Conservation (phyloP, 495 filamentous ascomycete species). For the Penicillium steckii region DNA sequence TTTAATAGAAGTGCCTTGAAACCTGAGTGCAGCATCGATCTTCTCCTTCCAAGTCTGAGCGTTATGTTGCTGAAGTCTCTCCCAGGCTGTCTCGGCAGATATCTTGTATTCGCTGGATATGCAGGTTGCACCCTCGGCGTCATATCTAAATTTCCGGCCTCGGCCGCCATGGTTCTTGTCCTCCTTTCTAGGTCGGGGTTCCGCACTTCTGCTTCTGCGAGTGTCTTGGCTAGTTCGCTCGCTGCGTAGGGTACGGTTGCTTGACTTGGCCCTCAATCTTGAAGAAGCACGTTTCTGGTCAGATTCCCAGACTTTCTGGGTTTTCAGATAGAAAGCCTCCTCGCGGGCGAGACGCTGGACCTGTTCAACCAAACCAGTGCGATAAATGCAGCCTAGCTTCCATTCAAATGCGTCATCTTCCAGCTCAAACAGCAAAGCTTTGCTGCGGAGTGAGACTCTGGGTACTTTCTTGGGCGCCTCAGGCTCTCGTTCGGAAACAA, state of each 20-base stretch:
- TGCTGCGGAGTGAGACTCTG: constrained; percentile 75
- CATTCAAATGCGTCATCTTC: constrained; percentile 98
- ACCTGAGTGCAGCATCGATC: constrained; percentile 72
- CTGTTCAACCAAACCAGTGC: constrained; percentile 83
- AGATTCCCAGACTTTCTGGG: constrained; percentile 75
- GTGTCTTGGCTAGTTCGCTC: constrained; percentile 44
- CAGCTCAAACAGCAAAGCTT: constrained; percentile 80
- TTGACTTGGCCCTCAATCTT: constrained; percentile 52
- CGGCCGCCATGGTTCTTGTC: constrained; percentile 26
- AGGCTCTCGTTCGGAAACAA: constrained; percentile 76
- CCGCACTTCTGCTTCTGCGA: constrained; percentile 55
- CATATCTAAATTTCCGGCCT: constrained; percentile 65
- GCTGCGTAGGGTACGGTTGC: constrained; percentile 43
- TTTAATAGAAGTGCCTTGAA: constrained; percentile 69
- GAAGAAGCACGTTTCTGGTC: constrained; percentile 52
- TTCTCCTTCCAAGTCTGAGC: constrained; percentile 89
- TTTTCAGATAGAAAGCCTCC: constrained; percentile 84
- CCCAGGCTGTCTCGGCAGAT: constrained; percentile 69
- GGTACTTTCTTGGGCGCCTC: constrained; percentile 85
- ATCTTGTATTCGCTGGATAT: constrained; percentile 69
- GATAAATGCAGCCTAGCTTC: constrained; percentile 91
- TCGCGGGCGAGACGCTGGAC: constrained; percentile 84
- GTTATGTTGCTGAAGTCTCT: constrained; percentile 75
- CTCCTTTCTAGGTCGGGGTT: constrained; percentile 37
- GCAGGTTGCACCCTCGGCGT: constrained; percentile 69